These are phyloP conservation scores for Citrus reticulata DNA, from an alignment of 345 rosid genomes.

Conservation along the genomic window DNA sequence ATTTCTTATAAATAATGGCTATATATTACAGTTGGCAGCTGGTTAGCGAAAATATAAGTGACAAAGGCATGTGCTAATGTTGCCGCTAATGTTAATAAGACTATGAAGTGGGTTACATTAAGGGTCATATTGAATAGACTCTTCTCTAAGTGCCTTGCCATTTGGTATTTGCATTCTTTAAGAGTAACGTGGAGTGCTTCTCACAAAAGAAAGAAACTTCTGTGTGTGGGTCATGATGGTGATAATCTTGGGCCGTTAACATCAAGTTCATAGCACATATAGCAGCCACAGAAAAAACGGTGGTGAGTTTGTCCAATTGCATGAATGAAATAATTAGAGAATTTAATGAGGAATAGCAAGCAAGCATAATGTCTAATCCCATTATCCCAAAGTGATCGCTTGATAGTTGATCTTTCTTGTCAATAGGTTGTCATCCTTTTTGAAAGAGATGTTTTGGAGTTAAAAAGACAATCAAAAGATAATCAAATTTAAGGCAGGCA, in stretches of 20 bases:
- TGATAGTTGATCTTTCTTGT: constrained; percentile 53
- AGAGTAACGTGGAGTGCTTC: constrained; percentile 42
- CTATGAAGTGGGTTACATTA: constrained; percentile 32
- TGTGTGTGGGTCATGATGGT: constrained; percentile 15
- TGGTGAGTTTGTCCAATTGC: constrained; percentile 16
- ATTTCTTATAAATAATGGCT: constrained; percentile 7
- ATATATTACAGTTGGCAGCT: neutral
- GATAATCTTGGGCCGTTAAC: constrained; percentile 24
- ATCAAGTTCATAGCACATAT: constrained; percentile 18
- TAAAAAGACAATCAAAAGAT: constrained; percentile 17
- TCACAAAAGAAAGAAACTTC: neutral
- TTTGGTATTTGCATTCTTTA: neutral
- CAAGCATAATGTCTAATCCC: constrained; percentile 48
- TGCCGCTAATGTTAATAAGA: constrained; percentile 24
- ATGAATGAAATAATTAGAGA: constrained; percentile 32
- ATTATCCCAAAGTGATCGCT: constrained; percentile 30
- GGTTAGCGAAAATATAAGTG: constrained; percentile 1
- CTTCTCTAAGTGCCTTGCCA: neutral
- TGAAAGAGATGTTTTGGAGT: constrained; percentile 13
- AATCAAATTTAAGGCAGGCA: neutral
- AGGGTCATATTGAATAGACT: constrained; percentile 31
- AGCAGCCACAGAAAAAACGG: neutral
- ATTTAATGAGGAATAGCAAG: constrained; percentile 34
- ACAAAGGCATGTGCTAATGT: constrained; percentile 44
- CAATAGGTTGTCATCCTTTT: constrained; percentile 49